phyloP scores from a whole-genome alignment of 2,329 filamentous ascomycete species.

The Coniochaeta sp. region DNA sequence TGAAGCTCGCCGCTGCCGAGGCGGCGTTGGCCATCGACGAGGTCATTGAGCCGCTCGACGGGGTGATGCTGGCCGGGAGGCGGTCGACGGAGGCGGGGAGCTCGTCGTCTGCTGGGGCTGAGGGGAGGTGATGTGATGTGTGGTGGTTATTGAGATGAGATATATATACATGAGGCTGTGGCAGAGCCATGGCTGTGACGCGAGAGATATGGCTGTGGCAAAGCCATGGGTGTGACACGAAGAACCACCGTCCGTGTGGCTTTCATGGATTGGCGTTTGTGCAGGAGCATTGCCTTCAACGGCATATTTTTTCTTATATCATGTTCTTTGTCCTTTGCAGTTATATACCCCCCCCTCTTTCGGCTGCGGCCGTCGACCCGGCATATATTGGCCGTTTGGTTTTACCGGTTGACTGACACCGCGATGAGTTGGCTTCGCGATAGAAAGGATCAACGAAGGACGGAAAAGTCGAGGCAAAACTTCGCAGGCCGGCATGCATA shows the following conservation, averaged over 20 bases:
- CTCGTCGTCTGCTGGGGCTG: not conserved
- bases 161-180: no score
- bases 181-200: no score
- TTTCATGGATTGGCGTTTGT: not conserved
- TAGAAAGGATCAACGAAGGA: not conserved
- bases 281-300: not conserved
- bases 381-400: not conserved
- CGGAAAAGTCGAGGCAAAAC: not conserved
- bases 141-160: no score
- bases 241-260: no score
- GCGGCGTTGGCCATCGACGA: slow-evolving; percentile 24
- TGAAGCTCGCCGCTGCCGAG: slow-evolving; percentile 20
- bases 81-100: not conserved
- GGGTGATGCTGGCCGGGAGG: not conserved
- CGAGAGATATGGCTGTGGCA: no score
- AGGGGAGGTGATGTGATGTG: not conserved
- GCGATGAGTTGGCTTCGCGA: not conserved
- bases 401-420: not conserved
- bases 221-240: no score
- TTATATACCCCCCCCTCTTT: not conserved
- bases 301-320: not conserved
- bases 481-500: not conserved
- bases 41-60: slow-evolving; percentile 28
- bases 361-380: not conserved
- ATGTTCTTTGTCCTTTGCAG: not conserved